These are phyloP conservation scores for Gilbertella persicaria DNA, from an alignment of 371 early-diverging fungal species.

Conservation along the genomic window DNA sequence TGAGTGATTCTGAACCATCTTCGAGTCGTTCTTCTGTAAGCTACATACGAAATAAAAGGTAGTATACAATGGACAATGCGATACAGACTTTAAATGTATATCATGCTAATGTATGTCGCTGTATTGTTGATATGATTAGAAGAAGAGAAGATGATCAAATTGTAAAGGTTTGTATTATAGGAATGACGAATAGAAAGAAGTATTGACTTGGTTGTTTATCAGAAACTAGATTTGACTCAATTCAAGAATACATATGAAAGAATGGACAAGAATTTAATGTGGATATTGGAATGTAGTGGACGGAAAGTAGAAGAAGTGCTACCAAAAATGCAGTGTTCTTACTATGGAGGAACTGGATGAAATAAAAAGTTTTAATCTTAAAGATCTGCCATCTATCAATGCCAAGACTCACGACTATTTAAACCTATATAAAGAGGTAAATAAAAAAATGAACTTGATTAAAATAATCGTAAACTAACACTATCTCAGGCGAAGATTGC, in stretches of 20 bases:
- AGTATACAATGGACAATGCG: too few relatives aligned
- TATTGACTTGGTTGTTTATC: slow-evolving; percentile 1
- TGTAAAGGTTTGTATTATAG: too few relatives aligned
- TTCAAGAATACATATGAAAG: background rate
- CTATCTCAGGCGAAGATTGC: background rate
- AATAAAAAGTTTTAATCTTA: background rate
- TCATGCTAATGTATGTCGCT: too few relatives aligned
- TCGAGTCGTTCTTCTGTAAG: too few relatives aligned
- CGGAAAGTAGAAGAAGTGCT: slow-evolving; percentile 1
- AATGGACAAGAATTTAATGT: background rate
- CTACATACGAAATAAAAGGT: too few relatives aligned
- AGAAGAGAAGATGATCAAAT: too few relatives aligned
- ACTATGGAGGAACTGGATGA: slow-evolving; percentile 1
- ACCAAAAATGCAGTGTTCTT: background rate
- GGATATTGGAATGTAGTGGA: background rate
- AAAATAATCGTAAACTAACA: background rate
- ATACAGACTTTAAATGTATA: too few relatives aligned
- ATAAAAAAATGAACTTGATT: background rate
- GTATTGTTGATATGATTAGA: too few relatives aligned
- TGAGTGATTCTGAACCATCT: too few relatives aligned
- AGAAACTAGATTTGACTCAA: background rate
- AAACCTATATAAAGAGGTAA: background rate
- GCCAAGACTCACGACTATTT: background rate
- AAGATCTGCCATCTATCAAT: background rate
- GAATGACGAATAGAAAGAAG: background rate